Evolutionary conservation across 23 red algal genomes (phyloP).

Genomic region (Rhodosorus marinus): DNA sequence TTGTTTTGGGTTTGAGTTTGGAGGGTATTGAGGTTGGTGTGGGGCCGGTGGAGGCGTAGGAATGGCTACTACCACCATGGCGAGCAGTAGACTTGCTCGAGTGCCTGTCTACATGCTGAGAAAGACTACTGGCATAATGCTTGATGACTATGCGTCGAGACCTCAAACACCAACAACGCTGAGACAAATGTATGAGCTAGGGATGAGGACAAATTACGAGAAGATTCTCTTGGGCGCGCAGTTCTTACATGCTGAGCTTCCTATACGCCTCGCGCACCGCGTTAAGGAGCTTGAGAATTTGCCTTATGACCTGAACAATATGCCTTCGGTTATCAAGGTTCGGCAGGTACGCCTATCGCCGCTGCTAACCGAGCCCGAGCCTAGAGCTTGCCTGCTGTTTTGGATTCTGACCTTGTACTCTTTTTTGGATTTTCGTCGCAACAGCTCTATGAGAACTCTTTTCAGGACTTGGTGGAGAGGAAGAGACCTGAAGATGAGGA

Average conservation of each 20-base stretch:
- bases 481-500: slow-evolving; percentile 12
- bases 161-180: slow-evolving; percentile 48
- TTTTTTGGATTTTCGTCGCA: too few species aligned
- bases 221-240: slow-evolving; percentile 47
- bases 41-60: too few species aligned
- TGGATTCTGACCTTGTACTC: too few species aligned
- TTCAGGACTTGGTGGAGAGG: slow-evolving; percentile 42
- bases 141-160: background rate
- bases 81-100: too few species aligned
- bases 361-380: too few species aligned
- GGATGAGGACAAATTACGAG: slow-evolving; percentile 9
- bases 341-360: too few species aligned
- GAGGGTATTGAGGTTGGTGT: too few species aligned
- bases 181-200: slow-evolving; percentile 66
- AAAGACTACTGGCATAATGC: too few species aligned
- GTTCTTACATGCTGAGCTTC: slow-evolving; percentile 66
- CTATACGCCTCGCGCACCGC: slow-evolving; percentile 72
- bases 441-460: slow-evolving; percentile 73
- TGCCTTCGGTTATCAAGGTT: slow-evolving; percentile 63
- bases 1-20: too few species aligned
- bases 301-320: slow-evolving; percentile 66
- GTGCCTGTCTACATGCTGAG: too few species aligned
- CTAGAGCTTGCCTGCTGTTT: too few species aligned
- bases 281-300: slow-evolving; percentile 53
- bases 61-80: too few species aligned